Evolutionary conservation across 2,329 filamentous ascomycete species (phyloP).

Genomic region (Verticillium isaacii): DNA sequence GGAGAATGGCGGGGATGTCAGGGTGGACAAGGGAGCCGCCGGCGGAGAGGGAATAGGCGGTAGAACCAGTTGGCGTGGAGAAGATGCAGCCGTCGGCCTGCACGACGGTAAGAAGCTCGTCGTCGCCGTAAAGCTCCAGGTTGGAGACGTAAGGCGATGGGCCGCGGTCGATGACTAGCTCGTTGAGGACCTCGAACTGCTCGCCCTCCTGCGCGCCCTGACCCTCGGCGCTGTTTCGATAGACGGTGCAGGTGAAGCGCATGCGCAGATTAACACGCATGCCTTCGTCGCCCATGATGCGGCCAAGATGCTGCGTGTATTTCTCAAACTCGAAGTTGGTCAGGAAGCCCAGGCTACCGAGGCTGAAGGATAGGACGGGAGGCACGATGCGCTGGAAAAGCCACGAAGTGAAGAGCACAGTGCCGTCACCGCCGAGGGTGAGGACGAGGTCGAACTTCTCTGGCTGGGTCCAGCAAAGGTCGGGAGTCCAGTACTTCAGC

Average conservation of each 20-base stretch:
- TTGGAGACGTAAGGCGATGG: constrained; percentile 97
- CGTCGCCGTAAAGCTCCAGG: constrained; percentile 91
- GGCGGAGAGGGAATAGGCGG: constrained; percentile 92
- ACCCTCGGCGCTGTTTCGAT: constrained; percentile 60
- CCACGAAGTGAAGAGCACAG: constrained; percentile 84
- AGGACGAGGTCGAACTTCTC: constrained; percentile 95
- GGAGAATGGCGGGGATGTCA: constrained; percentile 91
- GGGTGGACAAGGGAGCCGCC: constrained; percentile 94
- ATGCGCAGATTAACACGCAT: constrained; percentile 98
- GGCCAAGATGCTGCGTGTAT: constrained; percentile 82
- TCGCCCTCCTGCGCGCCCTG: constrained; percentile 80
- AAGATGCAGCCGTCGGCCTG: constrained; percentile 98
- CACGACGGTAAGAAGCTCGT: constrained; percentile 89
- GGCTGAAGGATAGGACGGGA: constrained; percentile 77
- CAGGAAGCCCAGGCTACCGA: constrained; percentile 82
- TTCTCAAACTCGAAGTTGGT: constrained; percentile 83
- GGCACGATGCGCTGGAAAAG: constrained; percentile 88
- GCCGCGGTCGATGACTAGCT: constrained; percentile 95
- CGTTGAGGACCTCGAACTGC: constrained; percentile 96
- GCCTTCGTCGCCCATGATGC: constrained; percentile 87
- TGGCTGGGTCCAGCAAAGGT: constrained; percentile 88
- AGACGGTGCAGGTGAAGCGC: constrained; percentile 98
- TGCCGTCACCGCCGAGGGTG: constrained; percentile 81
- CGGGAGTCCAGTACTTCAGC: constrained; percentile 94
- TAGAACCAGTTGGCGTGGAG: constrained; percentile 90